Percentiles rank a stretch among this genome's conserved stretches.
phyloP scores from a whole-genome alignment of 345 rosid species.

The Kandelia obovata region DNA sequence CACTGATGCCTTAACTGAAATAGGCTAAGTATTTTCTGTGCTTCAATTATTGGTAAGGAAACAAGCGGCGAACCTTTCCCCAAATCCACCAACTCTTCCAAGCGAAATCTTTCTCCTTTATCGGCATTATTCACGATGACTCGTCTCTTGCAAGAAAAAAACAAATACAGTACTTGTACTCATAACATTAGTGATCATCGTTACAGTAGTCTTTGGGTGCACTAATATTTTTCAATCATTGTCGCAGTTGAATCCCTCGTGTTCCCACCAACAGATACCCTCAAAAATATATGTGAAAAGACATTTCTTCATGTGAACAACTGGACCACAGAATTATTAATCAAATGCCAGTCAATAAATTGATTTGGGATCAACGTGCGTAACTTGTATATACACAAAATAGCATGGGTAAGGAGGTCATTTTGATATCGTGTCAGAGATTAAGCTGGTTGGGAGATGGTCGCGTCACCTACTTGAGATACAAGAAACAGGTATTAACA shows the following conservation, averaged over 20 bases:
- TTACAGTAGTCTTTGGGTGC: background rate
- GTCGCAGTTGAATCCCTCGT: slow-evolving; percentile 14
- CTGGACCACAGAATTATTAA: slow-evolving; percentile 12
- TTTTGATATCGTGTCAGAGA: slow-evolving; percentile 10
- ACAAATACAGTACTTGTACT: too few relatives aligned
- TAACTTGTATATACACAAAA: background rate
- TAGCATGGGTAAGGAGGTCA: too few relatives aligned
- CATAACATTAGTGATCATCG: background rate
- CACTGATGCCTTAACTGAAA: slow-evolving; percentile 54
- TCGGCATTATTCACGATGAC: background rate
- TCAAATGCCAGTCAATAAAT: background rate
- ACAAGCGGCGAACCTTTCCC: slow-evolving; percentile 7
- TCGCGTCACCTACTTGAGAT: slow-evolving; percentile 22
- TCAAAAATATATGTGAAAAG: background rate
- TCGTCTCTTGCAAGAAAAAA: background rate
- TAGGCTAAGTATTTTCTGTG: slow-evolving; percentile 30
- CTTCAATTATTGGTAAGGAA: slow-evolving; percentile 49
- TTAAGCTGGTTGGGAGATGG: slow-evolving; percentile 22
- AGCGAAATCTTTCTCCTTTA: background rate
- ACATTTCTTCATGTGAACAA: slow-evolving; percentile 13
- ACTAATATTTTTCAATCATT: background rate
- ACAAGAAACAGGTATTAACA: slow-evolving; percentile 4
- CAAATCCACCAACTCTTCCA: slow-evolving; percentile 12
- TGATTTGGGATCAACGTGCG: background rate
- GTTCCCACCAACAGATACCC: slow-evolving; percentile 30